Base-by-base conservation (phyloP, 768 basidiomycete species). In the Trametes sanguinea region DNA sequence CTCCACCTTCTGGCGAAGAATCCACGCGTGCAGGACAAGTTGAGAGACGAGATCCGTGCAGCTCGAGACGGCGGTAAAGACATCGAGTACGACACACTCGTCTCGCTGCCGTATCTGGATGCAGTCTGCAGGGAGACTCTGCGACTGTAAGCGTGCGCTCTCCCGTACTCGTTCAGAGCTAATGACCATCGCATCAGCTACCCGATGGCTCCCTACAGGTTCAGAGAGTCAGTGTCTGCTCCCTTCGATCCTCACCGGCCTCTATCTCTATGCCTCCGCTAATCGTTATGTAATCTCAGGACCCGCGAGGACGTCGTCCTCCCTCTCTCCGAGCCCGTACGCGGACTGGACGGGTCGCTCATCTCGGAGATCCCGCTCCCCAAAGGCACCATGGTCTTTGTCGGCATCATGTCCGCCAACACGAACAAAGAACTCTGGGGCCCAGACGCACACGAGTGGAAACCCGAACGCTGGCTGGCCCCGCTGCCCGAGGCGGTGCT, bases 261-360 rank as follows among this genome's bases (percentile, higher is more conserved):
- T 14, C 35, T 11, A 7, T 13, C 4, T 5, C 77, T 9, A 39
- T 54, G 22, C 22, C 22, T 22, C 22, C 22, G 22, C 22, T 22
- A 22, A 22, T 22, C 22, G 22, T 22, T 22, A 22, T 22, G 22
- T 22, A 22, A 22, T 22, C 22, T 22, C 22, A 64, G 22, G 65
- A 70, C 33, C 42, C 68, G 3, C 30, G 62, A 71, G 76, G 78
- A 88, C 67, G 85, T 87, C 63, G 68, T 84, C 1, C 78, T 67
- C 1, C 66, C 66, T 13, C 57, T 67, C 10, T 67, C 66, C 2
- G 61, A 56, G 39, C 66, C 66, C 32, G 43, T 67, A 7, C 66
- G 58, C 22, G 64, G 57, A 11, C 48, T 22, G 0, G 66, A 67
- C 43, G 66, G 66, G 13, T 62, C 27, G 17, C 14, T 65, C 30